A percentile compares a stretch with the other conserved stretches of the same genome.
These are phyloP conservation scores for Cotoneaster glaucophyllus DNA, from an alignment of 306 rosid species.

Conservation along the genomic window DNA sequence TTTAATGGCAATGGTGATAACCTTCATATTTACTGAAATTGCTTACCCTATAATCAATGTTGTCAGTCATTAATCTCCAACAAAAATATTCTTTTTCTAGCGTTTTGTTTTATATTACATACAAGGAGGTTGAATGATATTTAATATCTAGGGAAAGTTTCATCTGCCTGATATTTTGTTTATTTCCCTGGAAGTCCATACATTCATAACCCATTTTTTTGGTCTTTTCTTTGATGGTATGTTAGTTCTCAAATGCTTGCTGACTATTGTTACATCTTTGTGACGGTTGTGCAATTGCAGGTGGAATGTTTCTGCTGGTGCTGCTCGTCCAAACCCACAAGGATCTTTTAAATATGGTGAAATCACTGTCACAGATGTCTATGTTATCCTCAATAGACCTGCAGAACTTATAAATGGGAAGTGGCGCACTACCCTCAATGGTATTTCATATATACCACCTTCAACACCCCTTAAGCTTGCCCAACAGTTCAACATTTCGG, in stretches of 20 bases:
- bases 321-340: slow-evolving; percentile 88
- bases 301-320: slow-evolving; percentile 79
- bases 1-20: neutral
- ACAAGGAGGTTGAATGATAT: neutral
- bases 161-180: neutral
- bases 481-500: slow-evolving; percentile 63
- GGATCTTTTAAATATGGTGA: slow-evolving; percentile 78
- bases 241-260: neutral
- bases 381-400: slow-evolving; percentile 59
- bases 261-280: slow-evolving; percentile 1
- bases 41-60: neutral
- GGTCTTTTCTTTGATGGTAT: neutral
- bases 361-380: slow-evolving; percentile 65
- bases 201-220: neutral
- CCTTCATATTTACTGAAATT: neutral
- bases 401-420: slow-evolving; percentile 68
- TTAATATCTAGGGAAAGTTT: neutral
- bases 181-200: neutral
- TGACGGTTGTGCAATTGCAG: slow-evolving; percentile 31
- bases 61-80: neutral
- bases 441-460: slow-evolving; percentile 77
- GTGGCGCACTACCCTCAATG: slow-evolving; percentile 77
- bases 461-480: slow-evolving; percentile 71
- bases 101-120: neutral
- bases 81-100: neutral